Conservation (phyloP, 805 yeast species). For the Candida cerambycidarum region DNA sequence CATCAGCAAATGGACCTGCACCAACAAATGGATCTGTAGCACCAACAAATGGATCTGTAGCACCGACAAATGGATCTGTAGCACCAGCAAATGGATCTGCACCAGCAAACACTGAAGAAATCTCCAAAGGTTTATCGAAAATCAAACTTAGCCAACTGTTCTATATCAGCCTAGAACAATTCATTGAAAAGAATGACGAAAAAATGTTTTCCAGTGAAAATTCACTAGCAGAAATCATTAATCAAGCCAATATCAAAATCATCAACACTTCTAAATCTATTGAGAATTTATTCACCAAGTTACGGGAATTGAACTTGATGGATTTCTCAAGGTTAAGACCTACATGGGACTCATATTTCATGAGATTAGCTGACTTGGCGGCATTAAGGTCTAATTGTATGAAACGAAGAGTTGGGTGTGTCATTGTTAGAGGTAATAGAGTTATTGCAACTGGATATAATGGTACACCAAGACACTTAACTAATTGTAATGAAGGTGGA, state of each 20-base stretch:
- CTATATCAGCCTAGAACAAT: no score
- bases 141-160: no score
- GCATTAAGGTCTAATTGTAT: slow-evolving; percentile 92
- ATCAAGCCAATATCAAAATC: slow-evolving; percentile 49
- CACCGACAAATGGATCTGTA: no score
- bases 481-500: slow-evolving; percentile 95
- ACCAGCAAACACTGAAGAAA: no score
- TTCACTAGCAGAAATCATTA: slow-evolving; percentile 60
- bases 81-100: no score
- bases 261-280: slow-evolving; percentile 39
- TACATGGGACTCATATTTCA: slow-evolving; percentile 94
- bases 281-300: slow-evolving; percentile 33
- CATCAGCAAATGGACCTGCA: no score
- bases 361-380: slow-evolving; percentile 90
- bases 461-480: slow-evolving; percentile 89
- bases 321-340: slow-evolving; percentile 67
- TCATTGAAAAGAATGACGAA: slow-evolving; percentile 34
- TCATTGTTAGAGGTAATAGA: slow-evolving; percentile 78
- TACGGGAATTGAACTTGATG: slow-evolving; percentile 39
- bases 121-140: no score
- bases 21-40: no score
- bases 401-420: slow-evolving; percentile 97
- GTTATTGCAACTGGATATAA: slow-evolving; percentile 96
- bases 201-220: slow-evolving; percentile 40
- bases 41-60: no score